Evolutionary conservation across 2,329 filamentous ascomycete genomes (phyloP).

Genomic region (Phaeoacremonium minimum): DNA sequence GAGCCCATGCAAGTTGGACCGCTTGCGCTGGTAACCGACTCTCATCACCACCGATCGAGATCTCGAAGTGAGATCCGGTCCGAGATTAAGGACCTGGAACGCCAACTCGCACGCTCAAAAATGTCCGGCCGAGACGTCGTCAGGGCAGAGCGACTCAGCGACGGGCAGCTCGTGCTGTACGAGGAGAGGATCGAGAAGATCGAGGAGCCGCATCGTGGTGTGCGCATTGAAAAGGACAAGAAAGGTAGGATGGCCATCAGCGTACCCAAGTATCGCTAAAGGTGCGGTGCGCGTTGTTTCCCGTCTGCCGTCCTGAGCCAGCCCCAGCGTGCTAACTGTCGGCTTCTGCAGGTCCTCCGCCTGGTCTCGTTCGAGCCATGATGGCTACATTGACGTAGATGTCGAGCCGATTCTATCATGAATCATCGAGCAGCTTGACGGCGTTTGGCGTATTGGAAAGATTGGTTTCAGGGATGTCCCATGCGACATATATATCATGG

Average conservation of each 20-base stretch:
- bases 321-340: slow-evolving; percentile 9
- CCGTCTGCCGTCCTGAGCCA: not conserved
- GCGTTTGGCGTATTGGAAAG: too few species aligned
- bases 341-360: slow-evolving; percentile 51
- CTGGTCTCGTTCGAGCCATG: slow-evolving; percentile 64
- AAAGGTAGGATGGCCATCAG: slow-evolving; percentile 94
- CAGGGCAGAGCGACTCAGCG: slow-evolving; percentile 51
- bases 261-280: slow-evolving; percentile 66
- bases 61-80: slow-evolving; percentile 57
- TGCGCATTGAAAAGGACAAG: slow-evolving; percentile 80
- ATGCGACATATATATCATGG: too few species aligned
- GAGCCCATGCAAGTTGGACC: slow-evolving; percentile 30
- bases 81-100: slow-evolving; percentile 69
- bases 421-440: too few species aligned
- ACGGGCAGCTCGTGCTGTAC: slow-evolving; percentile 61
- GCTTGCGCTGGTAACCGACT: slow-evolving; percentile 30
- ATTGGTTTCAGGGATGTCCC: too few species aligned
- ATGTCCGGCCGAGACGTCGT: slow-evolving; percentile 45
- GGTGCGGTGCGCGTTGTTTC: slow-evolving; percentile 34
- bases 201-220: slow-evolving; percentile 48
- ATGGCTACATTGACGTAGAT: slow-evolving; percentile 67
- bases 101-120: slow-evolving; percentile 44
- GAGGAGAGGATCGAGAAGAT: slow-evolving; percentile 55
- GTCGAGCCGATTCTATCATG: too few species aligned
- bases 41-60: slow-evolving; percentile 33